Conservation (phyloP, 805 yeast genomes). For the Torulaspora gathmanii region DNA sequence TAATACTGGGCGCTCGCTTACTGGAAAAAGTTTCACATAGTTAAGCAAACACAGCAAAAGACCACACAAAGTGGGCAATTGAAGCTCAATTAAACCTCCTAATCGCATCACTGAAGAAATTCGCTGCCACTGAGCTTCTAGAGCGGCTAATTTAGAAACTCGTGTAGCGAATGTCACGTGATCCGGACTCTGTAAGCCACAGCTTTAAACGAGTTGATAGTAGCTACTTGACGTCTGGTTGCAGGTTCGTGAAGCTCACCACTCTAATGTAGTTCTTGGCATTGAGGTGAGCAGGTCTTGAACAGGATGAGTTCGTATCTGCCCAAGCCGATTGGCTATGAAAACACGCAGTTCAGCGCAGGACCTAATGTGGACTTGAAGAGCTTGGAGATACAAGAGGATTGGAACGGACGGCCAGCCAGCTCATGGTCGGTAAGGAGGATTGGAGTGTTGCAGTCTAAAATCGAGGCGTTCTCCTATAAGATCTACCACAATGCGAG, state of each 20-base stretch:
- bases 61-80: background rate
- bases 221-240: no score
- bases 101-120: background rate
- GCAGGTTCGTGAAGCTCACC: no score
- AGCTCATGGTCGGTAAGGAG: slow-evolving; percentile 45
- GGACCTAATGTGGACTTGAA: slow-evolving; percentile 22
- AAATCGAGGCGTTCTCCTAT: slow-evolving; percentile 39
- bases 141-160: no score
- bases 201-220: no score
- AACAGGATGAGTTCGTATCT: slow-evolving; percentile 6
- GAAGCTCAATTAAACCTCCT: background rate
- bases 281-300: background rate
- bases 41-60: background rate
- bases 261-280: no score
- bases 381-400: slow-evolving; percentile 31
- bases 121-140: background rate
- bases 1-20: background rate
- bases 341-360: slow-evolving; percentile 18
- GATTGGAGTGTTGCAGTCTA: slow-evolving; percentile 47
- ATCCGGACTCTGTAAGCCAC: no score
- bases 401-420: slow-evolving; percentile 38
- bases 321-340: slow-evolving; percentile 17
- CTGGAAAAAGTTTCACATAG: background rate
- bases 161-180: no score
- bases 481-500: slow-evolving; percentile 27